Evolutionary conservation across 495 filamentous ascomycete species (phyloP).

Genomic region (Talaromyces proteolyticus): DNA sequence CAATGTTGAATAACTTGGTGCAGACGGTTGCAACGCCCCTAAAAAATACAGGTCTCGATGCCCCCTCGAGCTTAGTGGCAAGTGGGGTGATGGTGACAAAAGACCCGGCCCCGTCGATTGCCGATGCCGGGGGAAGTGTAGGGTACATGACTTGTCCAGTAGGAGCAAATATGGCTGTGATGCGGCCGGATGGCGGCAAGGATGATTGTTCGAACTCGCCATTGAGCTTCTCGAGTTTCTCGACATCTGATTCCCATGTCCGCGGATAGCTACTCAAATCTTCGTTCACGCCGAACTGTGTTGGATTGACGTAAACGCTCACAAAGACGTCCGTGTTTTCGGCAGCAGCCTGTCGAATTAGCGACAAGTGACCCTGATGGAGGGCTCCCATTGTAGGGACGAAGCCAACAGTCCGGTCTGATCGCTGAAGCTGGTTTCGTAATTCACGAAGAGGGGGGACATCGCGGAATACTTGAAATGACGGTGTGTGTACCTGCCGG

Average conservation of each 20-base stretch:
- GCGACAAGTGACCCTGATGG: slow-evolving; percentile 81
- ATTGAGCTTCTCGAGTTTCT: slow-evolving; percentile 61
- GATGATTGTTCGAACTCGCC: slow-evolving; percentile 55
- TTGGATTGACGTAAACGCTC: slow-evolving; percentile 91
- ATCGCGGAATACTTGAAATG: slow-evolving; percentile 68
- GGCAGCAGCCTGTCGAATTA: slow-evolving; percentile 78
- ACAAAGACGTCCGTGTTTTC: slow-evolving; percentile 85
- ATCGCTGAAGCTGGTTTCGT: slow-evolving; percentile 60
- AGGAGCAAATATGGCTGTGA: slow-evolving; percentile 81
- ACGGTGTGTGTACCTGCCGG: slow-evolving; percentile 11
- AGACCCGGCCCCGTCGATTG: slow-evolving; percentile 68
- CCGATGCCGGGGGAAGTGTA: slow-evolving; percentile 72
- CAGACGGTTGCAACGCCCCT: slow-evolving; percentile 93
- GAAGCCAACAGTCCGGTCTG: slow-evolving; percentile 71
- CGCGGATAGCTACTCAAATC: slow-evolving; percentile 84
- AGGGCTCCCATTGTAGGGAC: slow-evolving; percentile 97
- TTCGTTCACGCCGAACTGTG: slow-evolving; percentile 89
- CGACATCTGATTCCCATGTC: slow-evolving; percentile 77
- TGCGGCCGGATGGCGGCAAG: slow-evolving; percentile 49
- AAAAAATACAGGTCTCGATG: slow-evolving; percentile 89
- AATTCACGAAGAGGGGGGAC: slow-evolving; percentile 64
- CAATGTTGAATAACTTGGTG: slow-evolving; percentile 95
- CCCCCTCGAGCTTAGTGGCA: slow-evolving; percentile 72
- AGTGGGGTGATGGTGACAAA: slow-evolving; percentile 93
- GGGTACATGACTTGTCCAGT: slow-evolving; percentile 85